These are phyloP conservation scores for Microstegium vimineum DNA, from an alignment of 176 grass and related monocot species.

Conservation along the genomic window DNA sequence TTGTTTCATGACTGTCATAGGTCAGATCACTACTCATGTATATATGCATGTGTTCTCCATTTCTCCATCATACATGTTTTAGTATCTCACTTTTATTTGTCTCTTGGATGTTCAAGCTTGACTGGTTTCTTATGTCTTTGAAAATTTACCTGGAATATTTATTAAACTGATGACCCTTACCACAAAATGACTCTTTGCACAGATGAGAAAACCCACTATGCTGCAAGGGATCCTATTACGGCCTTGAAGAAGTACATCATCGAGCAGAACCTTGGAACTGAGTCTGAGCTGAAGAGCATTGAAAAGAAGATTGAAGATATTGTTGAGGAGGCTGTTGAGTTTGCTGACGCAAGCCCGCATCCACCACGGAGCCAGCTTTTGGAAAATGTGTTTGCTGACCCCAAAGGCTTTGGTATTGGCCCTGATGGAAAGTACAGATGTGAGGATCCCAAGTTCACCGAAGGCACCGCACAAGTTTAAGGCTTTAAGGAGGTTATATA, in stretches of 20 bases:
- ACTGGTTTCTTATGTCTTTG: background rate
- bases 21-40: background rate
- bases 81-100: background rate
- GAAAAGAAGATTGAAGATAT: slow-evolving; percentile 82
- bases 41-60: background rate
- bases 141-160: background rate
- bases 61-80: background rate
- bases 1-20: background rate
- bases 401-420: slow-evolving; percentile 94
- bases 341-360: slow-evolving; percentile 71
- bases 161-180: background rate
- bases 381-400: slow-evolving; percentile 87
- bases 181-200: background rate
- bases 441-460: slow-evolving; percentile 85
- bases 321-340: slow-evolving; percentile 96
- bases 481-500: background rate
- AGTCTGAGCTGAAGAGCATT: slow-evolving; percentile 76
- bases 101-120: background rate
- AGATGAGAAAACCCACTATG: slow-evolving; percentile 91
- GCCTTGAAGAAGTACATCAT: slow-evolving; percentile 82
- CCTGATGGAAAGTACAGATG: slow-evolving; percentile 88
- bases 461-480: slow-evolving; percentile 92
- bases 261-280: slow-evolving; percentile 57
- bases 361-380: slow-evolving; percentile 84
- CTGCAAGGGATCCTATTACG: slow-evolving; percentile 65